Evolutionary conservation across 148 eudicot genomes (phyloP), one percentile per base, ranked within the genome.

Genomic region (Vaccinium myrtillus): DNA sequence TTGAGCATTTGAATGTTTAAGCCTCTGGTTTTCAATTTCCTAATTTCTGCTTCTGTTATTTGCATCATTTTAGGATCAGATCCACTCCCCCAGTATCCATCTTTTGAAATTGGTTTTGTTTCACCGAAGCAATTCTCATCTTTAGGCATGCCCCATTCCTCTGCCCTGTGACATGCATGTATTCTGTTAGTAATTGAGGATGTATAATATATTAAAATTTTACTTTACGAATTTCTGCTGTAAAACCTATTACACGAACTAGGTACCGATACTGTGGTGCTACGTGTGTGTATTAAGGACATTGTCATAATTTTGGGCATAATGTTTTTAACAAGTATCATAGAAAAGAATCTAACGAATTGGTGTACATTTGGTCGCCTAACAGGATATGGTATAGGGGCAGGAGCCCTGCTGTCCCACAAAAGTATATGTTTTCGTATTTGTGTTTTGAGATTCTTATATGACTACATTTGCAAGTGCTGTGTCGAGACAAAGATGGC

Each of bases 31-130:
- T 65, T 65, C 43, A 81, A 48, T 46, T 49, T 81, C 3, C 39
- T 13, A 6, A 81, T 65, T 7, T 48, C 83, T n/a, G 36, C 75
- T 11, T 65, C 83, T 3, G n/a, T 19, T 23, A 65, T 48, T 23
- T 21, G 39, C 83, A 81, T 63, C 83, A 90, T 89, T 11, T 84
- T 78, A 2, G 86, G 86, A 75, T 90, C 90, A 6, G 92, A 89
- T 83, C 88, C 92, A 80, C 89, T 89, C n/a, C 92, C 95, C 91
- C 88, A 86, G 12, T 87, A 89, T 7, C 87, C 88, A 55, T 86
- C 81, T 48, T 78, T 84, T 65, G 16, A 71, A 81, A 91, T 89
- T 53, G 88, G 94, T 9, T 87, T 76, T 27, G 89, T 93, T 88
- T 91, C 92, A 14, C 86, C 85, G 86, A 87, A 90, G 82, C 94